Evolutionary conservation across 169 alveolate genomes (phyloP).

Genomic region (Haemoproteus tartakovskyi): DNA sequence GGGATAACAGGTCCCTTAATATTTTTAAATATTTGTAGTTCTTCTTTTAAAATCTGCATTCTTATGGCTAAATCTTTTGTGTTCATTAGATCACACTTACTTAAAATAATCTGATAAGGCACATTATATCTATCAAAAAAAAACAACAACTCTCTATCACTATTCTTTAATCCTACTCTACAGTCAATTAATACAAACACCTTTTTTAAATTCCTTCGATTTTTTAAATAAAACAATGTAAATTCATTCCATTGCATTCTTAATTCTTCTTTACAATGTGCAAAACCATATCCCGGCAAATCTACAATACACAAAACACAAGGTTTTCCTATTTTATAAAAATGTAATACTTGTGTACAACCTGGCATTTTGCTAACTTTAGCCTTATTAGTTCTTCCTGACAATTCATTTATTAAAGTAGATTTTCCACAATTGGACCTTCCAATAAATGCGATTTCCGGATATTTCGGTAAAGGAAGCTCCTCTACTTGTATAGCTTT

Average conservation of each 20-base stretch:
- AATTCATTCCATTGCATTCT: slow-evolving; percentile 74
- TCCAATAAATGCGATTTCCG: slow-evolving; percentile 78
- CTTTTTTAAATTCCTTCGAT: slow-evolving; percentile 70
- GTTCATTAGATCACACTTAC: slow-evolving; percentile 74
- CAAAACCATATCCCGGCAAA: slow-evolving; percentile 80
- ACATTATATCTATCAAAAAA: slow-evolving; percentile 74
- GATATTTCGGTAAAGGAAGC: slow-evolving; percentile 58
- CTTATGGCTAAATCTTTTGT: slow-evolving; percentile 51
- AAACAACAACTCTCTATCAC: slow-evolving; percentile 74
- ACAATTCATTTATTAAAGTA: slow-evolving; percentile 75
- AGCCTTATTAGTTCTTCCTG: slow-evolving; percentile 71
- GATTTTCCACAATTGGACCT: slow-evolving; percentile 80
- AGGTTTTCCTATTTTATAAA: slow-evolving; percentile 77
- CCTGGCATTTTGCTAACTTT: slow-evolving; percentile 72
- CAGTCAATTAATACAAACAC: slow-evolving; percentile 75
- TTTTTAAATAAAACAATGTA: slow-evolving; percentile 70
- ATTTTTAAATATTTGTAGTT: slow-evolving; percentile 63
- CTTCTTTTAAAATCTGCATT: slow-evolving; percentile 64
- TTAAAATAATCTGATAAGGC: slow-evolving; percentile 73
- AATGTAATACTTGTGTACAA: slow-evolving; percentile 73
- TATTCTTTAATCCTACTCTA: slow-evolving; percentile 72
- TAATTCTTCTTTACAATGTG: slow-evolving; percentile 70
- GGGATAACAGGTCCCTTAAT: slow-evolving; percentile 68
- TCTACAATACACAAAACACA: slow-evolving; percentile 76
- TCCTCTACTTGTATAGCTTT: slow-evolving; percentile 51